Base-by-base conservation (phyloP, 768 basidiomycete species). In the Hemileccinum impolitum region DNA sequence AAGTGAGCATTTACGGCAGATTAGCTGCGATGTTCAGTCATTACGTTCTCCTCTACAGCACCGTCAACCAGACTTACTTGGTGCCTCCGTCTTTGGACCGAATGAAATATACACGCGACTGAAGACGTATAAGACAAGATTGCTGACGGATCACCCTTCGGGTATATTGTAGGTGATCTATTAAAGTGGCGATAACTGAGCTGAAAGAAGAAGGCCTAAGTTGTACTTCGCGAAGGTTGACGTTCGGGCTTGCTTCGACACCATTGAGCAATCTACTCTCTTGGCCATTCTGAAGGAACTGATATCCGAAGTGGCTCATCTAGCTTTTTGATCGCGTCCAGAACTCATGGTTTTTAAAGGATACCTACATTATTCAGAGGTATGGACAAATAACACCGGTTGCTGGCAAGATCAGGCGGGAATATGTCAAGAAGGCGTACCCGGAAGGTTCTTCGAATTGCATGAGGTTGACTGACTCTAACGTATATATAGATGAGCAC, bases 181-280 rank as follows among this genome's bases (percentile, higher is more conserved):
- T 34, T 6, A 8, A 32, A 6, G 6, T 38, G 30, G 23, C 1
- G 26, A 35, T 11, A 15, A 18, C 25, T 11, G 8, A 6, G 14
- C 23, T 56, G 21, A 61, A 30, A 39, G 10, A 42, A 48, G 7
- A 44, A 95, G 94, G 32, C 92, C 94, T 0, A 83, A 83, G 54
- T 68, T 98, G 6, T 98, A 94, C 67, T 95, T 99, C 59, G 94
- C 94, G 43, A 99, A 99, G 67, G 81, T 96, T 21, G 96, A 99
- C 62, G 93, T 98, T 15, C 87, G 87, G 52, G 86, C 95, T 7
- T 96, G 94, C 58, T 99, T 97, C 72, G 96, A 99, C 68, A 92
- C 89, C 0, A 98, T 98, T 50, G 84, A 92, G 30, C 96, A 98
- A 66, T 75, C 79, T 8, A 94, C 86, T 59, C 69, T 99, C 38